These are phyloP conservation scores for Platanus orientalis DNA, from an alignment of 164 flowering plant species.

Conservation along the genomic window DNA sequence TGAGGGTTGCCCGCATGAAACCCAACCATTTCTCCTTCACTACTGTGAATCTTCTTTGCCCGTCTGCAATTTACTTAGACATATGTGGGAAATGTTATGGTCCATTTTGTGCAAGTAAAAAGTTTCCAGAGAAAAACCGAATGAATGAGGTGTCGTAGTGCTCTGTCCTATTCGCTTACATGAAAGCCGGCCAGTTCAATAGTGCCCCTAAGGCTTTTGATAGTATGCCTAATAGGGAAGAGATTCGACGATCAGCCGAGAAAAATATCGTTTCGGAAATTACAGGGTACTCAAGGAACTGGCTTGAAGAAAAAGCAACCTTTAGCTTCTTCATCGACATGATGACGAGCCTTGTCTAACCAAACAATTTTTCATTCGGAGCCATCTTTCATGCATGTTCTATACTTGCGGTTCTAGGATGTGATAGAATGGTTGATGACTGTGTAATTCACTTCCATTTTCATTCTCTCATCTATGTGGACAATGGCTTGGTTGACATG, in stretches of 20 bases:
- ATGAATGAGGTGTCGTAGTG: slow-evolving; percentile 70
- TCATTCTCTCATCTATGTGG: slow-evolving; percentile 41
- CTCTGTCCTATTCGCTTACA: slow-evolving; percentile 53
- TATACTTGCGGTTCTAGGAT: slow-evolving; percentile 40
- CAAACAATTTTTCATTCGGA: slow-evolving; percentile 60
- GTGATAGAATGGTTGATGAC: slow-evolving; percentile 56
- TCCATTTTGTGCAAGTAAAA: slow-evolving; percentile 32
- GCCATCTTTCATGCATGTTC: slow-evolving; percentile 70
- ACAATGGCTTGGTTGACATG: slow-evolving; percentile 68
- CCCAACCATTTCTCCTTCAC: slow-evolving; percentile 62
- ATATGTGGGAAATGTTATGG: slow-evolving; percentile 66
- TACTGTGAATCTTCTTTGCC: slow-evolving; percentile 38
- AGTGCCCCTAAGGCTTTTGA: slow-evolving; percentile 31
- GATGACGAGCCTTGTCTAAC: slow-evolving; percentile 29
- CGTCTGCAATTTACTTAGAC: slow-evolving; percentile 57
- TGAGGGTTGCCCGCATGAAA: slow-evolving; percentile 37
- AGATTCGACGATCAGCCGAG: slow-evolving; percentile 37
- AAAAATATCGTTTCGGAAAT: slow-evolving; percentile 70
- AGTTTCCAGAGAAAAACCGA: slow-evolving; percentile 42
- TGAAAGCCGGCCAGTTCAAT: slow-evolving; percentile 34
- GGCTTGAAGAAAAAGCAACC: slow-evolving; percentile 43
- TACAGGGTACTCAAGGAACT: slow-evolving; percentile 53
- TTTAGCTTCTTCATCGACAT: slow-evolving; percentile 43
- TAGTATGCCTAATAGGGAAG: slow-evolving; percentile 42
- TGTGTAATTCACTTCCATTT: slow-evolving; percentile 40